Evolutionary conservation across 1,284 basidiomycete genomes (phyloP).

Genomic region (Paramarasmius palmivorus): DNA sequence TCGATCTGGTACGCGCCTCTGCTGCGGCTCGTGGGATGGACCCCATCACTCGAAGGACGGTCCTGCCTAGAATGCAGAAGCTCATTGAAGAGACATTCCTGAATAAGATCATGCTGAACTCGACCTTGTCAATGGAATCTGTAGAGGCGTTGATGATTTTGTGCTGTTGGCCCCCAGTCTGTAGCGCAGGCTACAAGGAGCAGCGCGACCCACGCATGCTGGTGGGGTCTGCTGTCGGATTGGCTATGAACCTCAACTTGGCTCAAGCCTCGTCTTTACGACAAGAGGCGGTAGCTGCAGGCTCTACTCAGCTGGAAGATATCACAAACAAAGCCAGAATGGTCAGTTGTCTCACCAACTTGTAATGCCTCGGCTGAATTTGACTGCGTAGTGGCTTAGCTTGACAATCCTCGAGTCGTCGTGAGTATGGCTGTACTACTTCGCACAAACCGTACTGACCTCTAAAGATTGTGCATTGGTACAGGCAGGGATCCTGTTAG

Average conservation of each 20-base stretch:
- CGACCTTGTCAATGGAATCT: conserved; percentile 33
- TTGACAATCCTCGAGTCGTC: background rate
- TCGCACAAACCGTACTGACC: too few relatives aligned
- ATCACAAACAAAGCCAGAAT: conserved; percentile 37
- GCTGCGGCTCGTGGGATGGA: conserved; percentile 42
- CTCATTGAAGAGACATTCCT: conserved; percentile 39
- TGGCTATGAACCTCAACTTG: conserved; percentile 44
- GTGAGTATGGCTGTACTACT: too few relatives aligned
- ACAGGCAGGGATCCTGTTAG: conserved; percentile 24
- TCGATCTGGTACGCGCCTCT: conserved; percentile 34
- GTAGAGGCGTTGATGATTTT: conserved; percentile 44
- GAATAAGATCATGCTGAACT: conserved; percentile 34
- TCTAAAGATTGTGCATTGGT: background rate
- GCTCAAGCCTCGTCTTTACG: conserved; percentile 31
- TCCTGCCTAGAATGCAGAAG: conserved; percentile 40
- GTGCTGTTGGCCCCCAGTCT: conserved; percentile 43
- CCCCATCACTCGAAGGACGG: conserved; percentile 29
- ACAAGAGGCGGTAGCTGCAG: conserved; percentile 18
- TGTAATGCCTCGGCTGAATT: conserved; percentile 12
- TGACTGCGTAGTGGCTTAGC: background rate
- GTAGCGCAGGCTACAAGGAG: conserved; percentile 25
- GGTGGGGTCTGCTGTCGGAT: conserved; percentile 42
- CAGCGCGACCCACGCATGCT: conserved; percentile 41
- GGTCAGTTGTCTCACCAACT: conserved; percentile 24
- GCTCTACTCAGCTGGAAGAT: conserved; percentile 26